Percentiles rank a stretch among this genome's conserved stretches.
Conservation (phyloP, 257 asterid genomes). For the Coffea eugenioides region DNA sequence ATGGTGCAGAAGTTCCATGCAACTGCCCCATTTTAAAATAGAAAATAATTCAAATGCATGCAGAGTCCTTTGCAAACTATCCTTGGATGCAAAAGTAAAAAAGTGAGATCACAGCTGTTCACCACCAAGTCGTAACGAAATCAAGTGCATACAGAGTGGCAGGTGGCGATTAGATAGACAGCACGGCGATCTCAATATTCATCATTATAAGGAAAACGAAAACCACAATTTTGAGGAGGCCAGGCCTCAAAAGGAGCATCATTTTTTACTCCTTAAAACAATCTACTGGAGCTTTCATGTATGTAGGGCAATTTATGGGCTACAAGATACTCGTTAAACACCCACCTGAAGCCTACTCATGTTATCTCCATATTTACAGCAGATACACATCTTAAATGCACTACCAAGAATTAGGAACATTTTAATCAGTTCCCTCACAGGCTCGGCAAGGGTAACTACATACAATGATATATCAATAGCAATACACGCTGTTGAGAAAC, state of each 20-base stretch:
- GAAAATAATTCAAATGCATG: too few species aligned
- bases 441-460: neutral
- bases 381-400: slow-evolving; percentile 57
- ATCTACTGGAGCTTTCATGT: slow-evolving; percentile 27
- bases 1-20: too few species aligned
- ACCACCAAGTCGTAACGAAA: neutral
- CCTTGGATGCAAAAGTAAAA: too few species aligned
- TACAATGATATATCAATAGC: neutral
- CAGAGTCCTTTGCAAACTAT: too few species aligned
- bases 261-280: neutral
- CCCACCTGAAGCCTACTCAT: slow-evolving; percentile 66
- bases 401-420: slow-evolving; percentile 85
- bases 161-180: neutral
- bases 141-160: neutral
- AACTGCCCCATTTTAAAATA: too few species aligned
- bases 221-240: neutral
- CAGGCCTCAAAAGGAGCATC: neutral
- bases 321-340: slow-evolving; percentile 37
- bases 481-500: neutral
- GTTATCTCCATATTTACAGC: slow-evolving; percentile 85
- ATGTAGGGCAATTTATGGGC: slow-evolving; percentile 62
- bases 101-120: neutral
- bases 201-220: neutral
- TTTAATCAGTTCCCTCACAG: neutral
- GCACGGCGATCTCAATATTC: neutral